Base-by-base conservation (phyloP, 768 basidiomycete species). In the Boletus subparvulus region DNA sequence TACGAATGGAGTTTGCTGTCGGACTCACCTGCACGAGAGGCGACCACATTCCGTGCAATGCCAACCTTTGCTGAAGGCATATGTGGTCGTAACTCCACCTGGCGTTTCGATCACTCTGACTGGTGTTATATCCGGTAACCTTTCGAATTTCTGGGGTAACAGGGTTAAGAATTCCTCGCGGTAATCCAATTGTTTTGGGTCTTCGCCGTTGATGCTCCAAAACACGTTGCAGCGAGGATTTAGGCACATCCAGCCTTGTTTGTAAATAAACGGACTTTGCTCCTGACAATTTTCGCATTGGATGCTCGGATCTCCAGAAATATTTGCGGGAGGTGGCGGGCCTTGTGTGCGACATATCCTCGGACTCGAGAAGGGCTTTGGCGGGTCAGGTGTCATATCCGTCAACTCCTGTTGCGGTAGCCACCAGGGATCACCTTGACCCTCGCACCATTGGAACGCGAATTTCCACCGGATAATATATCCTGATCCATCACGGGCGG, bases 381-480 rank as follows among this genome's bases (percentile, higher is more conserved):
- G 42, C 16, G 47, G 28, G 13, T 45, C 17, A 9, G 46, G 32
- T 14, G 41, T n/a, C 14, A n/a, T 9, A 26, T 39, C 42, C 32
- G n/a, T 21, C 41, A 24, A 37, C 13, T 47, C 47, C 16, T 30
- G 50, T 32, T 30, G 63, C 11, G 60, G 61, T 71, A 50, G 45
- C 81, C 82, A 83, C 82, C 82, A 83, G 1, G 81, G 81, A 39
- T 69, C 62, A 6, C 72, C 88, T 74, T 92, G 91, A 42, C 77
- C 80, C 57, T 85, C 81, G 60, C 88, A 90, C 90, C 90, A 93
- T 61, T 87, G 86, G 61, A 93, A 93, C 6, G 86, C 85, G 63
- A 93, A 92, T 67, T 92, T 93, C 67, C 83, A 90, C 8, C 90
- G 77, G 13, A 90, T 78, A n/a, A 89, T 82, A n/a, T 71, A 74